phyloP scores from a whole-genome alignment of 257 asterid species.

The Salvia hispanica region DNA sequence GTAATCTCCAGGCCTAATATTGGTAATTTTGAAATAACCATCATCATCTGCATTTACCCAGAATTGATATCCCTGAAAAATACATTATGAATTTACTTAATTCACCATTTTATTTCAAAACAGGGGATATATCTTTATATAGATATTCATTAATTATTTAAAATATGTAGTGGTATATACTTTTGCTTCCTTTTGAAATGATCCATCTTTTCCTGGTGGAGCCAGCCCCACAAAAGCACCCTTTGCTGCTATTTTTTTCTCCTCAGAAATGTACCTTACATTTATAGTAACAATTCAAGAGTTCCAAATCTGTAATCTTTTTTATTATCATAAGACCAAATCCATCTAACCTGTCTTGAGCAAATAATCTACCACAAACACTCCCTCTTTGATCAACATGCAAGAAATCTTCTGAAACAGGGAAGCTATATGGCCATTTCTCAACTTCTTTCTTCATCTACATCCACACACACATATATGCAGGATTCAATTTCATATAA shows the following conservation, averaged over 20 bases:
- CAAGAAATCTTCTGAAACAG: slow-evolving; percentile 68
- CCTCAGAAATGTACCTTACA: slow-evolving; percentile 24
- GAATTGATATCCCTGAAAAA: slow-evolving; percentile 67
- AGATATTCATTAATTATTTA: too few relatives aligned
- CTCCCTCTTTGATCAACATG: slow-evolving; percentile 56
- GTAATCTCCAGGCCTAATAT: slow-evolving; percentile 49
- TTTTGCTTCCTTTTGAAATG: slow-evolving; percentile 65
- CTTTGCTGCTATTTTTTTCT: slow-evolving; percentile 35
- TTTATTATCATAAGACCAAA: neutral
- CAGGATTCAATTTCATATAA: neutral
- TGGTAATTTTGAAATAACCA: slow-evolving; percentile 57
- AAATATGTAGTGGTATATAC: neutral
- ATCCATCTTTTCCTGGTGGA: slow-evolving; percentile 67
- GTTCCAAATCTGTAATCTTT: neutral
- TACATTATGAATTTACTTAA: neutral
- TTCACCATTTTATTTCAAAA: neutral
- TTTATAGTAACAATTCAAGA: neutral
- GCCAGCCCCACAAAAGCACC: slow-evolving; percentile 79
- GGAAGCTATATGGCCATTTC: slow-evolving; percentile 81
- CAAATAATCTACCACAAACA: slow-evolving; percentile 57
- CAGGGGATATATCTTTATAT: neutral
- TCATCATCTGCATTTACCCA: slow-evolving; percentile 60
- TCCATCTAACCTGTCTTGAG: slow-evolving; percentile 65
- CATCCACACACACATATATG: neutral
- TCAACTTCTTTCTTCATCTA: slow-evolving; percentile 50